Conservation (phyloP, 2,329 filamentous ascomycete genomes). For the Sporothrix variecibatus region DNA sequence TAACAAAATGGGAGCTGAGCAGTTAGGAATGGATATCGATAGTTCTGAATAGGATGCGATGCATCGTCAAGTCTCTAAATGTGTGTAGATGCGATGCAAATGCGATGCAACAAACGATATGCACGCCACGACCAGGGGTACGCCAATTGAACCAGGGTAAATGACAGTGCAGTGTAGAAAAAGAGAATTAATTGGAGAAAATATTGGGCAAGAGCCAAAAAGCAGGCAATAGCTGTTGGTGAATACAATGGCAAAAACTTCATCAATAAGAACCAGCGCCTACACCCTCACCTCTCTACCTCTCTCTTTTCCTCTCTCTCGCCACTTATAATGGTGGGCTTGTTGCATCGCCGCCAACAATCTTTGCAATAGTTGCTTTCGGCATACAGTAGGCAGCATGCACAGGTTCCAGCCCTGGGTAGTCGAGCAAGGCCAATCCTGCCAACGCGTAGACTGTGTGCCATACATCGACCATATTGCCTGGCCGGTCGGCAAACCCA, state of each 20-base stretch:
- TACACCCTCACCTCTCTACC: not conserved
- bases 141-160: not conserved
- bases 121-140: not conserved
- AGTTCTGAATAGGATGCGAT: not conserved
- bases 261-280: not conserved
- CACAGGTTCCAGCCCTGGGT: conserved; percentile 74
- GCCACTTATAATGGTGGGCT: conserved; percentile 28
- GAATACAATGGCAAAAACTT: not conserved
- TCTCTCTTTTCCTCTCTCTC: not conserved
- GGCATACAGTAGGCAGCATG: conserved; percentile 89
- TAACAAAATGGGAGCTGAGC: not conserved
- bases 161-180: not conserved
- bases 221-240: not conserved
- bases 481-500: conserved; percentile 86
- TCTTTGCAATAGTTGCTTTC: conserved; percentile 62
- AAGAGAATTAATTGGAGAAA: not conserved
- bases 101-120: not conserved
- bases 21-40: not conserved
- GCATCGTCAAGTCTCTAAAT: not conserved
- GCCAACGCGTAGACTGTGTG: conserved; percentile 90
- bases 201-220: not conserved
- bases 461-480: conserved; percentile 96
- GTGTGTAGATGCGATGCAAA: not conserved
- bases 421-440: conserved; percentile 80
- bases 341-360: conserved; percentile 47